A percentile compares a stretch with the other conserved stretches of the same genome.
These are phyloP conservation scores for Xylariaceae sp. DNA, from an alignment of 2,329 filamentous ascomycete genomes.

Conservation along the genomic window DNA sequence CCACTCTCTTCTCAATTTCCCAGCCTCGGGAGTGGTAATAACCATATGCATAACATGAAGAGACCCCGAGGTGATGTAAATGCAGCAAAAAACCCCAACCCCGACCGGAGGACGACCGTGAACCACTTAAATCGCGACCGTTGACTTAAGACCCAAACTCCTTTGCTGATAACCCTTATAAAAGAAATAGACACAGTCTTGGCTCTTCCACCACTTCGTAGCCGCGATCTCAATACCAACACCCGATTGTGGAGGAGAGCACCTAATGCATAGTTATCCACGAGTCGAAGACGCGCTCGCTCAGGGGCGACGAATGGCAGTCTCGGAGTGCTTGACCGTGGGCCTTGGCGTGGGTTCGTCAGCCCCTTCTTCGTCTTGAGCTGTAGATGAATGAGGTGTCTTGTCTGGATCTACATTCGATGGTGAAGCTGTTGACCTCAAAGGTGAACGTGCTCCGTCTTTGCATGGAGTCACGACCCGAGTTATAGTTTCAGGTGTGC, in stretches of 20 bases:
- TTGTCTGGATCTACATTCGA: constrained; percentile 31
- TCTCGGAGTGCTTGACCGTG: constrained; percentile 12
- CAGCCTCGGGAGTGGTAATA: constrained; percentile 7
- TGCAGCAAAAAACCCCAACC: constrained; percentile 15
- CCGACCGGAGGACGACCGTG: constrained; percentile 5
- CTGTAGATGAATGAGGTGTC: constrained; percentile 38
- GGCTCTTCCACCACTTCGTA: constrained; percentile 18
- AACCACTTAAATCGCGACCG: constrained; percentile 4
- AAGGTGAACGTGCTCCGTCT: constrained; percentile 30
- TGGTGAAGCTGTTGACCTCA: constrained; percentile 16
- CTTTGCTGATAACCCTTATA: constrained; percentile 19
- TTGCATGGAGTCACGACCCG: constrained; percentile 48
- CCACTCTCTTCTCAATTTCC: neutral
- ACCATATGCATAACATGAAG: too few relatives aligned
- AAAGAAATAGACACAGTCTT: constrained; percentile 20
- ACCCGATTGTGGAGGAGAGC: constrained; percentile 2
- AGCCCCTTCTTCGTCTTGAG: constrained; percentile 1
- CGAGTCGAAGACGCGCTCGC: constrained; percentile 2
- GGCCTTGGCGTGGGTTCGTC: constrained; percentile 40
- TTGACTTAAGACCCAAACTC: constrained; percentile 17
- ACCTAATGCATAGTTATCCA: constrained; percentile 4
- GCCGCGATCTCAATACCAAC: constrained; percentile 19
- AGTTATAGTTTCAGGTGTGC: constrained; percentile 46
- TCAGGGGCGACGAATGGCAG: constrained; percentile 2
- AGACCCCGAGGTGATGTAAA: constrained; percentile 12